Base-by-base conservation (phyloP, 2,329 filamentous ascomycete species). In the Aspergillus arachidicola region DNA sequence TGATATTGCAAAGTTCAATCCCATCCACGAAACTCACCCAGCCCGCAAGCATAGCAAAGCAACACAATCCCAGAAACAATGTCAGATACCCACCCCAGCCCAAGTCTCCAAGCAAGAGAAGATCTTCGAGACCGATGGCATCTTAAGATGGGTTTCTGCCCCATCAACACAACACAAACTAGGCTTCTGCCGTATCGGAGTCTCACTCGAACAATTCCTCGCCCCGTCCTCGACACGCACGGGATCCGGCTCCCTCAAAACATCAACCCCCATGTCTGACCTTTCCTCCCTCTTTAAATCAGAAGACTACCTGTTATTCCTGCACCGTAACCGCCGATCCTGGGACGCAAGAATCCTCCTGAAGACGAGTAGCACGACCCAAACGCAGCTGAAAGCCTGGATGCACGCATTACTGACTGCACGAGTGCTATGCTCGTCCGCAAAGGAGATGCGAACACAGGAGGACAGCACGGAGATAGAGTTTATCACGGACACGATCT, bases 301-400 rank as follows among this genome's bases (percentile, higher is more conserved):
- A 2, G 81, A 87, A 62, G 73, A 79, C 23, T 92, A 92, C 72
- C 80, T 93, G 30, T 80, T 94, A 65, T 89, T 85, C 80, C 83
- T 84, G 58, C 80, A 82, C 68, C 73, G 69, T 28, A 58, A 19
- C 41, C 46, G 41, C 21, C 4, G 60, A 34, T 48, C 46, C 28
- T 78, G 77, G 7, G 78, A 81, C 62, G 82, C 79, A 43, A 81
- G 83, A 46, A 89, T 94, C 65, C 84, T 89, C 12, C 75, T 94
- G 53, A 92, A 92, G 75, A 82, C 85, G 59, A 81, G 78, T 2
- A 84, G 82, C 23, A 78, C 78, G 2, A 73, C 85, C 14, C 71
- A 70, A 26, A 78, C 82, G 23, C 84, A 89, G 64, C 75, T 91
- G 9, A 84, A 84, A 69, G 87, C 86, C 32, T 91, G 88, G 87